phyloP scores from a whole-genome alignment of 805 yeast genomes.

The Metschnikowia gelsemii region DNA sequence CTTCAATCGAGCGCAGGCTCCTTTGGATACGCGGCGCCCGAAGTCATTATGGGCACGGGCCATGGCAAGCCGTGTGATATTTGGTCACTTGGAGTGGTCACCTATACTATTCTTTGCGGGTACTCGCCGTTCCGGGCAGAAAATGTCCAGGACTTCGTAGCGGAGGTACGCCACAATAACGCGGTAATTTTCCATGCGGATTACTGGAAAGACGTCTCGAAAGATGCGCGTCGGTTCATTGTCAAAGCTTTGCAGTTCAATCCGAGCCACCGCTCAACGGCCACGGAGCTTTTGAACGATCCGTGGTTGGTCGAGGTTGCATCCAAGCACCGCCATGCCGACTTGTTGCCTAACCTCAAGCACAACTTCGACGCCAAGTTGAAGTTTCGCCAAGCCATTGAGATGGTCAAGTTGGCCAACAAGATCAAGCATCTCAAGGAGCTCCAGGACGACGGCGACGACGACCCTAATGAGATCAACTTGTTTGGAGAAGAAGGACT shows the following conservation, averaged over 20 bases:
- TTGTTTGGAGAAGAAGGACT: slow-evolving; percentile 38
- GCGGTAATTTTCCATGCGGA: slow-evolving; percentile 84
- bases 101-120: slow-evolving; percentile 88
- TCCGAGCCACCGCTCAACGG: slow-evolving; percentile 69
- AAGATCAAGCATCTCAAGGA: slow-evolving; percentile 69
- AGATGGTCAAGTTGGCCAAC: slow-evolving; percentile 77
- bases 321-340: slow-evolving; percentile 49
- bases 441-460: slow-evolving; percentile 57
- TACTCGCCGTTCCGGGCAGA: slow-evolving; percentile 90
- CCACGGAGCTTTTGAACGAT: slow-evolving; percentile 60
- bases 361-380: slow-evolving; percentile 80
- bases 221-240: slow-evolving; percentile 79
- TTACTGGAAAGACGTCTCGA: slow-evolving; percentile 81
- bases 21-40: slow-evolving; percentile 97
- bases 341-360: slow-evolving; percentile 78
- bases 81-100: slow-evolving; percentile 93
- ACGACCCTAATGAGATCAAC: slow-evolving; percentile 47
- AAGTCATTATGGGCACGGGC: slow-evolving; percentile 74
- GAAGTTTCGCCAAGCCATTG: slow-evolving; percentile 83
- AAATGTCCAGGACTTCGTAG: slow-evolving; percentile 72
- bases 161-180: slow-evolving; percentile 68
- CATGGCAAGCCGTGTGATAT: slow-evolving; percentile 96
- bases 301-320: slow-evolving; percentile 66
- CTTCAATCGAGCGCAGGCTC: slow-evolving; percentile 82
- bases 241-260: slow-evolving; percentile 65